Percentiles rank a stretch among this genome's conserved stretches.
These are phyloP conservation scores for Pelagophyceae sp. DNA, from an alignment of 352 stramenopile genomes.

Conservation along the genomic window DNA sequence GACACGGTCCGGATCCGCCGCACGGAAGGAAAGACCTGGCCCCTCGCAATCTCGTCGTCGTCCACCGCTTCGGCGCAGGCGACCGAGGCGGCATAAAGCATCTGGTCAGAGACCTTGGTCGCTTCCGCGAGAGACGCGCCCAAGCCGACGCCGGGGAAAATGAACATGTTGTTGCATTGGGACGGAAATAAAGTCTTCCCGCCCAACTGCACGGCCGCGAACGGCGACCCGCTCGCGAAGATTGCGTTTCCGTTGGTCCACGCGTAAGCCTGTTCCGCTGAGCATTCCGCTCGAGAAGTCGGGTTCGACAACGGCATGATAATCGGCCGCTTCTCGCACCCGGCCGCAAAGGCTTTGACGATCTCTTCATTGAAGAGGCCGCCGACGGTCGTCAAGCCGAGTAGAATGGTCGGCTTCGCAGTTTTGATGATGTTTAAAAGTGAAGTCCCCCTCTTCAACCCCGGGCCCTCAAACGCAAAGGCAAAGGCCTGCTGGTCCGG, in stretches of 20 bases:
- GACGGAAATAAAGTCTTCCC: constrained; percentile 47
- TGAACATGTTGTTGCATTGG: constrained; percentile 75
- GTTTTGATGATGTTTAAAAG: constrained; percentile 53
- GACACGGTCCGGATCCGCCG: constrained; percentile 81
- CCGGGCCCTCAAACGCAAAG: neutral
- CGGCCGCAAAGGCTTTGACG: constrained; percentile 44
- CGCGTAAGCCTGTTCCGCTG: constrained; percentile 85
- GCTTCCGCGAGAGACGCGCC: constrained; percentile 72
- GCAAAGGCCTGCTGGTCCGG: neutral
- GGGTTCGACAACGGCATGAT: constrained; percentile 94
- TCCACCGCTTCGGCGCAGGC: constrained; percentile 80
- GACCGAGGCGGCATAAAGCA: constrained; percentile 86
- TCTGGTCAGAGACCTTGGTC: constrained; percentile 72
- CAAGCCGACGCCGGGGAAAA: constrained; percentile 90
- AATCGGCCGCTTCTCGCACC: constrained; percentile 64
- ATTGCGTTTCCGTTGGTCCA: constrained; percentile 88
- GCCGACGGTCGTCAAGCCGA: constrained; percentile 64
- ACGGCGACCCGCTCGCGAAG: constrained; percentile 87
- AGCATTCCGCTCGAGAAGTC: constrained; percentile 88
- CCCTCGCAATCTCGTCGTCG: constrained; percentile 71
- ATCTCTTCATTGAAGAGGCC: constrained; percentile 56
- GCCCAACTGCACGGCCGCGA: constrained; percentile 80
- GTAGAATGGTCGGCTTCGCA: constrained; percentile 78
- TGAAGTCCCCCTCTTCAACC: neutral
- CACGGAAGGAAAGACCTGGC: constrained; percentile 84